Conservation (phyloP, 345 rosid genomes). For the Stellera chamaejasme region DNA sequence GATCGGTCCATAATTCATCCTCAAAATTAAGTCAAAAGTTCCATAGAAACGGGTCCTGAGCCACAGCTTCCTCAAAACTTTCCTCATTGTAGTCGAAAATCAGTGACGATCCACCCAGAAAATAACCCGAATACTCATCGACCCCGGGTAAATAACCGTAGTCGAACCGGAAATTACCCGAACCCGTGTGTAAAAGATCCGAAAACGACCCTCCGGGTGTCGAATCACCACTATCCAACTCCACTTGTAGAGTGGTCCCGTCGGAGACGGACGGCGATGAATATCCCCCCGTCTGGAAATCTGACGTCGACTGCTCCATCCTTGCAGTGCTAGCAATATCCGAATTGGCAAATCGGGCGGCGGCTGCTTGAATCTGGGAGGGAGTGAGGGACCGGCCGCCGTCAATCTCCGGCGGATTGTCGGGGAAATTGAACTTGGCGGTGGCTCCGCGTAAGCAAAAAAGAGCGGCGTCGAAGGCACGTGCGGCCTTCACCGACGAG, state of each 20-base stretch:
- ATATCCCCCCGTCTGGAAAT: constrained; percentile 28
- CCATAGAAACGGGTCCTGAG: constrained; percentile 50
- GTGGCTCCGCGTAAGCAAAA: constrained; percentile 64
- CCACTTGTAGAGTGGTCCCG: constrained; percentile 32
- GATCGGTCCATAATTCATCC: too few relatives aligned
- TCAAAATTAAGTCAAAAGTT: constrained; percentile 24
- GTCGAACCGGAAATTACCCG: constrained; percentile 25
- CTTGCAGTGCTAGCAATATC: constrained; percentile 4
- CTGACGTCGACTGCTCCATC: constrained; percentile 19
- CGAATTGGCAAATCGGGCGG: constrained; percentile 49
- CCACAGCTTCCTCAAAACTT: constrained; percentile 19
- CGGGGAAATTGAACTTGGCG: constrained; percentile 66
- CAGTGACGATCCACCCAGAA: constrained; percentile 18
- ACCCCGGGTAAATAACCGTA: constrained; percentile 45
- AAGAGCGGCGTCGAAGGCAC: constrained; percentile 79
- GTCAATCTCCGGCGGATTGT: constrained; percentile 50
- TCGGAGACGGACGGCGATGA: constrained; percentile 32
- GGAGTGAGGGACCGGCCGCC: constrained; percentile 41
- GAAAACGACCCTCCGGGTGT: constrained; percentile 22
- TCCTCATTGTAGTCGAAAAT: constrained; percentile 28
- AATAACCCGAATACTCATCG: constrained; percentile 37
- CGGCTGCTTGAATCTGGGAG: constrained; percentile 50
- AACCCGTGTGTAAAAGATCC: constrained; percentile 23
- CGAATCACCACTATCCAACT: not conserved
- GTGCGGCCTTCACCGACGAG: constrained; percentile 71